Conservation (phyloP, 2,329 filamentous ascomycete genomes). For the Chaetomium olivaceum region DNA sequence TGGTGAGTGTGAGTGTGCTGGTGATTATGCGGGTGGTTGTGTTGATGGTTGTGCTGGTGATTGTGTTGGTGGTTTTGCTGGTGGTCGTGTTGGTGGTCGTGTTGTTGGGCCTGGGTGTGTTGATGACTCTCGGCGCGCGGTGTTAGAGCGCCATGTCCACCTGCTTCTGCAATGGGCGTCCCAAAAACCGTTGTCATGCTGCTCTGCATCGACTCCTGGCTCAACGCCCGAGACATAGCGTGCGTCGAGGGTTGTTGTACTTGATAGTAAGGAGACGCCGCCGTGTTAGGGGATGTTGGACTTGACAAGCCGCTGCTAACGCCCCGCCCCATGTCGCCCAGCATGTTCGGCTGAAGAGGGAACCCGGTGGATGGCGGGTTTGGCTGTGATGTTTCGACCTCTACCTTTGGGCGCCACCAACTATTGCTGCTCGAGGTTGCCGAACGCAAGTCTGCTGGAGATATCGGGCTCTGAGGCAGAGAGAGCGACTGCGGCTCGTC, state of each 20-base stretch:
- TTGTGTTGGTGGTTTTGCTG: slow-evolving; percentile 1
- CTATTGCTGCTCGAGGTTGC: slow-evolving; percentile 5
- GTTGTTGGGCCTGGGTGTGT: slow-evolving; percentile 1
- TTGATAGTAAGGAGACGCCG: slow-evolving; percentile 24
- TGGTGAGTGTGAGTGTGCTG: not conserved
- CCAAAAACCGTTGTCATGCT: slow-evolving; percentile 22
- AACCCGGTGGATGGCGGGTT: slow-evolving; percentile 23
- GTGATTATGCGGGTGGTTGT: not conserved
- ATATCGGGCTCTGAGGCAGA: slow-evolving; percentile 13
- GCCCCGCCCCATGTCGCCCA: slow-evolving; percentile 10
- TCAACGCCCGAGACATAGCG: slow-evolving; percentile 27
- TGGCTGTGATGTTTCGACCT: slow-evolving; percentile 18
- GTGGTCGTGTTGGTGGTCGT: not conserved
- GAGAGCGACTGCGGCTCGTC: slow-evolving; percentile 27
- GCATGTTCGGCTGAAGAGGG: slow-evolving; percentile 22
- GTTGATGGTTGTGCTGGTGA: not conserved
- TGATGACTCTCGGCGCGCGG: slow-evolving; percentile 14
- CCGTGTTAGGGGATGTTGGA: slow-evolving; percentile 24
- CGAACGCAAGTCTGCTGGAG: slow-evolving; percentile 18
- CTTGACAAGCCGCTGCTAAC: slow-evolving; percentile 19
- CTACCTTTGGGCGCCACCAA: slow-evolving; percentile 29
- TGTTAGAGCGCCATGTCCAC: slow-evolving; percentile 20
- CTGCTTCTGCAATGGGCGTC: slow-evolving; percentile 20
- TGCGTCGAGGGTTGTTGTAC: slow-evolving; percentile 16
- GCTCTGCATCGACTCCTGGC: slow-evolving; percentile 29